These are phyloP conservation scores for Cucurbita argyrosperma DNA, from an alignment of 306 rosid genomes.

Conservation along the genomic window DNA sequence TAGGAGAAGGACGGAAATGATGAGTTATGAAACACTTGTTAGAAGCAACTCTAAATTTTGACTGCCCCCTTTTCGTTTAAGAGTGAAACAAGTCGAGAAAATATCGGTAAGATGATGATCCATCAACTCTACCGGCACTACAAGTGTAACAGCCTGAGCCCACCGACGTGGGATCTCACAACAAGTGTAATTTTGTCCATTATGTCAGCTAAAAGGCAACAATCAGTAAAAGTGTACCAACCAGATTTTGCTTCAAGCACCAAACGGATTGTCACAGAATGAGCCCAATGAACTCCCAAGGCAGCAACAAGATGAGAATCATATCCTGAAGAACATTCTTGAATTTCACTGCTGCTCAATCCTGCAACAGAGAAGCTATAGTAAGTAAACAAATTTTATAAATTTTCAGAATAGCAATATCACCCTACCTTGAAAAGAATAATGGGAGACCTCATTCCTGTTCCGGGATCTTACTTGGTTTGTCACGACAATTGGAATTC, in stretches of 20 bases:
- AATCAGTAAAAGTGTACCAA: constrained; percentile 8
- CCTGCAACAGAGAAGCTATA: constrained; percentile 23
- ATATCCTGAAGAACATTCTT: constrained; percentile 22
- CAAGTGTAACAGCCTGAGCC: background rate
- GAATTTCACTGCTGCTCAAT: constrained; percentile 14
- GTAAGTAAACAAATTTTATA: constrained; percentile 2
- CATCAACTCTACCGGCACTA: background rate
- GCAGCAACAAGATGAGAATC: constrained; percentile 93
- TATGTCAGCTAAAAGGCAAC: background rate
- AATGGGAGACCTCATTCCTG: constrained; percentile 45
- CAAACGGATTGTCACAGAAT: constrained; percentile 83
- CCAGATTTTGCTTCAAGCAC: constrained; percentile 85
- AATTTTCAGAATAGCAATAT: constrained; percentile 4
- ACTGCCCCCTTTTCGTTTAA: background rate
- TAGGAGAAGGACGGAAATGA: background rate
- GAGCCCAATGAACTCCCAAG: constrained; percentile 94
- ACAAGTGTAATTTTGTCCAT: background rate
- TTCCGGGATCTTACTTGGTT: constrained; percentile 84
- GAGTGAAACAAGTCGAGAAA: background rate
- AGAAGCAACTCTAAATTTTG: background rate
- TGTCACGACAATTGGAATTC: constrained; percentile 80
- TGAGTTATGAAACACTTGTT: background rate
- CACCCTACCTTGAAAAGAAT: constrained; percentile 73
- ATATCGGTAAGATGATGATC: background rate
- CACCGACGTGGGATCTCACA: too few species aligned